Evolutionary conservation across 768 basidiomycete species (phyloP), one percentile per base, ranked within the genome.

Genomic region (Ramaria rubella): DNA sequence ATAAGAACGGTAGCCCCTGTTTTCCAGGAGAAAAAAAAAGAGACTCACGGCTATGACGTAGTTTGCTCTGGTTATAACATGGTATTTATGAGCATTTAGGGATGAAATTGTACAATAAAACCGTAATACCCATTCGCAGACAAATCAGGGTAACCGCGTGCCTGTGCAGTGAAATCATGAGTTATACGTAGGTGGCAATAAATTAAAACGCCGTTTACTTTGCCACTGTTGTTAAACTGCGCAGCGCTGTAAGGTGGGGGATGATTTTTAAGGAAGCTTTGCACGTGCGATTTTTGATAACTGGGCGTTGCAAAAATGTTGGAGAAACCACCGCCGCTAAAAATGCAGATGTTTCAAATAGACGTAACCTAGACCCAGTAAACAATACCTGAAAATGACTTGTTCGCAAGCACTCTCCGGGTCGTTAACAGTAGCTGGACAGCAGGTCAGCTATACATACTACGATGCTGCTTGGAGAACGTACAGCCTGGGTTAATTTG

Each of bases 281-380:
- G 45, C 26, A 73, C 71, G 1, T 67, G 68, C 0, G 49, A 33
- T 19, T 62, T 51, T 56, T 76, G 74, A 61, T 79, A 80, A 0
- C 59, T 55, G 3, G 77, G 73, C 26, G 68, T 69, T 3, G 69
- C 57, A 62, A 80, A 78, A 51, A 71, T 67, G 72, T 68, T 73
- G 61, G 75, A 71, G 68, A 75, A 75, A 4, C 74, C 74, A 9
- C 74, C 74, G 17, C 74, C 72, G 31, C 67, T 68, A 66, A 61
- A 67, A 62, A 72, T 70, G 51, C n/a, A n/a, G n/a, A n/a, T n/a
- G n/a, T n/a, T n/a, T n/a, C n/a, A 45, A 3, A 58, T 40, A 63
- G 45, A 67, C 65, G 67, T 67, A 70, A 0, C 77, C 77, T 36
- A 36, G n/a, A n/a, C n/a, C n/a, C n/a, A n/a, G 30, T 11, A 57